Evolutionary conservation across 2,329 filamentous ascomycete genomes (phyloP).

Genomic region (Trichophaea hybrida): DNA sequence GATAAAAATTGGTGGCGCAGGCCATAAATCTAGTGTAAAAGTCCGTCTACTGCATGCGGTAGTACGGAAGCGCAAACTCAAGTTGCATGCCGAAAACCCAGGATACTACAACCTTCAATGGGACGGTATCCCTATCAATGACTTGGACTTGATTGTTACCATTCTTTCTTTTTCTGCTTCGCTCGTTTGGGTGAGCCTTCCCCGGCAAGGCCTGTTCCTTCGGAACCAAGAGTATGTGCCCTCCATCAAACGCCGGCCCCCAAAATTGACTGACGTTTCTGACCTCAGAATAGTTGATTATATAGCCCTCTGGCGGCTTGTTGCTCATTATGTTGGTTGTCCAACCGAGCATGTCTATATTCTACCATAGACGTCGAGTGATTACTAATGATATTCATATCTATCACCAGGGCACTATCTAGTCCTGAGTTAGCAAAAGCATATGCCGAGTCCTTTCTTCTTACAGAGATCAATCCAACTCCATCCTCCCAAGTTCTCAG

Average conservation of each 20-base stretch:
- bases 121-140: conserved; percentile 56
- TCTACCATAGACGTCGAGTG: too few species aligned
- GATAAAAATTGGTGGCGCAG: conserved; percentile 53
- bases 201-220: conserved; percentile 56
- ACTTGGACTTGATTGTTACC: conserved; percentile 59
- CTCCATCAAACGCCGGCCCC: not conserved
- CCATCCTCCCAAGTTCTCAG: conserved; percentile 49
- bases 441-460: conserved; percentile 53
- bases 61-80: conserved; percentile 50
- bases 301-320: conserved; percentile 60
- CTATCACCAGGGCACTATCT: conserved; percentile 34
- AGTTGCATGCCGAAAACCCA: conserved; percentile 41
- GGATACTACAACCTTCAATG: conserved; percentile 47
- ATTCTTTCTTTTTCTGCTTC: conserved; percentile 55
- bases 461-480: conserved; percentile 52
- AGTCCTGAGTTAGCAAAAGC: conserved; percentile 42
- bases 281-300: conserved; percentile 43
- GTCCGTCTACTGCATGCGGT: conserved; percentile 56
- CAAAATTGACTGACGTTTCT: not conserved
- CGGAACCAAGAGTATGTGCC: conserved; percentile 39
- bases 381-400: too few species aligned
- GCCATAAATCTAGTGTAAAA: conserved; percentile 49
- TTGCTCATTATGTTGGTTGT: conserved; percentile 56
- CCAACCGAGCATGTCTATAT: conserved; percentile 38
- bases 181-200: conserved; percentile 53